Evolutionary conservation across 352 stramenopile genomes (phyloP), one percentile per base, ranked within the genome.

Genomic region (Globisporangium abappressorium): DNA sequence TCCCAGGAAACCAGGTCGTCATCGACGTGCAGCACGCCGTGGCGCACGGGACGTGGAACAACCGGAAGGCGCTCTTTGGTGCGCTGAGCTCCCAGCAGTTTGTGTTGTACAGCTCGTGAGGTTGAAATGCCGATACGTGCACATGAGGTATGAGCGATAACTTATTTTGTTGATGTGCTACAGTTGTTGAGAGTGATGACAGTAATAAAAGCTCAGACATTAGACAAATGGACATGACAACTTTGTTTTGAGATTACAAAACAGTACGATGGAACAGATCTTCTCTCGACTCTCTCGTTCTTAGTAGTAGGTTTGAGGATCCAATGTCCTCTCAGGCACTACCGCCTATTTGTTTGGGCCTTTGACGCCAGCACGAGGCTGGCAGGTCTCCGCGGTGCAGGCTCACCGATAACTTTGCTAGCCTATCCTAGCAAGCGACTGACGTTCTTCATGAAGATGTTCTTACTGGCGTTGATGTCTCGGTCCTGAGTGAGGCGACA

Each of bases 1-100:
- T 68, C 28, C 11, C 41, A 1, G 41, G n/a, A 3, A 51, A 41
- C 65, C 30, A 68, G 8, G 62, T 67, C 12, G 62, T 74, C 20
- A 64, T 71, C 3, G 72, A 78, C n/a, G 64, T 74, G 38, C 72
- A 86, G 46, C 79, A 86, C 26, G 24, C 58, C 2, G 74, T 86
- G n/a, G 49, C 57, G 1, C 62, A 57, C 9, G 67, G 67, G 38
- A 61, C 55, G 49, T 83, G 75, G 78, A 71, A 55, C 51, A 72
- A 57, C 59, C 49, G 71, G 15, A 56, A 60, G 14, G 75, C 77
- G 28, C 73, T 84, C 34, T 68, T 82, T 5, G 77, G 77, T 11
- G 77, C 65, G 2, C 74, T 82, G 58, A 79, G 64, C 20, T 46
- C 71, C 47, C 70, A 68, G 55, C 67, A 73, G 36, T 53, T 85